Evolutionary conservation across 768 basidiomycete species (phyloP).

Genomic region (Thelephora ganbajun): DNA sequence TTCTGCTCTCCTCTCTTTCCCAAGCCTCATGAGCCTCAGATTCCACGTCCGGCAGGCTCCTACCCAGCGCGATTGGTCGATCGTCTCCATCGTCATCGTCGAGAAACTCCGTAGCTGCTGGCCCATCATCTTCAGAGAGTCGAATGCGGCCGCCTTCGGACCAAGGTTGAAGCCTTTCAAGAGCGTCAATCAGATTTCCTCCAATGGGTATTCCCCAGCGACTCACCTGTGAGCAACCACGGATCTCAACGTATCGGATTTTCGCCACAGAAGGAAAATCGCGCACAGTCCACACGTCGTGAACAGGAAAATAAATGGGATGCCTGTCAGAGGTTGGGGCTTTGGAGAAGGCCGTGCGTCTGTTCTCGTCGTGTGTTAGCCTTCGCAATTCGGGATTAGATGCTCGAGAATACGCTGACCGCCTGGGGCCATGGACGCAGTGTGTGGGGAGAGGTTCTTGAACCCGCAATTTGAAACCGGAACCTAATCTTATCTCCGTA

Average conservation of each 20-base stretch:
- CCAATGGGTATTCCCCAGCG: neutral
- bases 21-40: too few species aligned
- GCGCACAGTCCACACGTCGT: conserved; percentile 43
- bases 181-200: neutral
- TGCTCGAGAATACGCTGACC: too few species aligned
- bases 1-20: too few species aligned
- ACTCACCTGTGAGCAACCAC: conserved; percentile 53
- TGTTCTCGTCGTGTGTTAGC: conserved; percentile 11
- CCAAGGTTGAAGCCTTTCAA: conserved; percentile 41
- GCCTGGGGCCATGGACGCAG: too few species aligned
- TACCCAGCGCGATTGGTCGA: too few species aligned
- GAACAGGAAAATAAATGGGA: conserved; percentile 37
- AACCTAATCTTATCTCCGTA: too few species aligned
- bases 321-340: conserved; percentile 50
- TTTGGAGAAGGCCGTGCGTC: conserved; percentile 47
- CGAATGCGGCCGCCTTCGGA: conserved; percentile 40
- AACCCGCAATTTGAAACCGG: too few species aligned
- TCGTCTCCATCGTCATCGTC: conserved; percentile 42
- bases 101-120: conserved; percentile 53
- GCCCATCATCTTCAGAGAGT: conserved; percentile 58
- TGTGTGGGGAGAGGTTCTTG: too few species aligned
- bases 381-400: too few species aligned
- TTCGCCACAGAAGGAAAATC: conserved; percentile 50
- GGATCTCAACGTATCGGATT: conserved; percentile 37
- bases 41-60: too few species aligned